phyloP scores from a whole-genome alignment of 495 filamentous ascomycete genomes.

The Xylaria sp. region DNA sequence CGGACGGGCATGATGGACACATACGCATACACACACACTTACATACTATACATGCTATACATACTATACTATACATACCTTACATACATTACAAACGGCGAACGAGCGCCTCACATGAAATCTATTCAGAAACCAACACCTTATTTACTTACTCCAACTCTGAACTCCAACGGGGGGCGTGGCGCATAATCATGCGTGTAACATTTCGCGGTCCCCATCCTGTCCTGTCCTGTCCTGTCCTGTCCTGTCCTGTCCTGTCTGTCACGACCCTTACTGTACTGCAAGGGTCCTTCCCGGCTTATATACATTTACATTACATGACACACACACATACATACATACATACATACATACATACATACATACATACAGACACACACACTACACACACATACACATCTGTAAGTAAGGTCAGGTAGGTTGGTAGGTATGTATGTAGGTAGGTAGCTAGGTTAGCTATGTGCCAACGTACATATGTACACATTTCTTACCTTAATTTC shows the following conservation, averaged over 20 bases:
- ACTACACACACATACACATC: background rate
- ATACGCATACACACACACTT: background rate
- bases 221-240: too few species aligned
- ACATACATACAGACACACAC: background rate
- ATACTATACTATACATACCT: too few species aligned
- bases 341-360: conserved; percentile 7
- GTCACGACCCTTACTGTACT: conserved; percentile 6
- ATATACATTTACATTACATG: conserved; percentile 11
- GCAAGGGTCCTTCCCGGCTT: conserved; percentile 22
- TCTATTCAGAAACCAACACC: background rate
- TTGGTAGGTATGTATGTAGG: too few species aligned
- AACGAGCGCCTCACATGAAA: background rate
- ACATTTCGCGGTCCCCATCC: conserved; percentile 6
- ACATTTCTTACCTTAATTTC: too few species aligned
- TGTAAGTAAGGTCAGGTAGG: too few species aligned
- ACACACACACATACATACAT: conserved; percentile 11
- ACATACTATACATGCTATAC: too few species aligned
- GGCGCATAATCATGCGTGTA: conserved; percentile 27
- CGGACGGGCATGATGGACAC: background rate
- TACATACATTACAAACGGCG: too few species aligned
- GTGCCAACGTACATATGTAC: too few species aligned
- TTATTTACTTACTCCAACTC: background rate
- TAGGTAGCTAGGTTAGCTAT: too few species aligned
- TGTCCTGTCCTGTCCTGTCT: background rate
- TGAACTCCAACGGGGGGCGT: conserved; percentile 3